Evolutionary conservation across 257 asterid genomes (phyloP), one percentile per base, ranked within the genome.

Genomic region (Craterostigma plantagineum): DNA sequence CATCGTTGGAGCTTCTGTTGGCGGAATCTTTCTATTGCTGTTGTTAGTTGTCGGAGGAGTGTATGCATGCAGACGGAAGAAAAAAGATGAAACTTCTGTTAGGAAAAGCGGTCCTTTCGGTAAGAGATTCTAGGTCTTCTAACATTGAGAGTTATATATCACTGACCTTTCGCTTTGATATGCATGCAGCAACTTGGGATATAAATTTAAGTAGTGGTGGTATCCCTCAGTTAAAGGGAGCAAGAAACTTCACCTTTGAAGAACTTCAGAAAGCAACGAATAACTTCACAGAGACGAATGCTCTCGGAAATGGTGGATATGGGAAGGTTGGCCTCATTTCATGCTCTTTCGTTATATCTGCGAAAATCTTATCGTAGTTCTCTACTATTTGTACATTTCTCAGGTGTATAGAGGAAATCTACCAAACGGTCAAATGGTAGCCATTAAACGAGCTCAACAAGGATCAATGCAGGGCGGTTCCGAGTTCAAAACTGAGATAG

Each of bases 401-500:
- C 63, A 77, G 94, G 96, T 85, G 10, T 81, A 81, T 34, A 73
- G 69, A 60, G 96, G 86, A 50, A 69, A 51, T 46, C 81, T 81
- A 50, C 56, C 81, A 0, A 53, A 54, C 16, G 94, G 94, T 1
- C 77, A 75, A 47, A 39, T 75, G 38, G 63, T 75, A 48, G 96
- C 94, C 9, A 51, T 81, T 7, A 85, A 85, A 75, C 63, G 94
- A 64, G 90, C 96, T 60, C 73, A 66, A 43, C 72, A 68, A 35
- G 81, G 86, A 60, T 85, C 96, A 0, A 66, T 52, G 86, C 92
- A 85, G 57, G 92, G 94, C 33, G 75, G 70, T 12, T 56, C 51
- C 4, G 92, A 85, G 75, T 85, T 81, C 77, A 85, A 75, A 63
- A 77, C 86, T 14, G 96, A 85, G 68, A 77, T 85, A 38, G 94